Base-by-base conservation (phyloP, 2,329 filamentous ascomycete genomes). In the Aspergillus sp. region DNA sequence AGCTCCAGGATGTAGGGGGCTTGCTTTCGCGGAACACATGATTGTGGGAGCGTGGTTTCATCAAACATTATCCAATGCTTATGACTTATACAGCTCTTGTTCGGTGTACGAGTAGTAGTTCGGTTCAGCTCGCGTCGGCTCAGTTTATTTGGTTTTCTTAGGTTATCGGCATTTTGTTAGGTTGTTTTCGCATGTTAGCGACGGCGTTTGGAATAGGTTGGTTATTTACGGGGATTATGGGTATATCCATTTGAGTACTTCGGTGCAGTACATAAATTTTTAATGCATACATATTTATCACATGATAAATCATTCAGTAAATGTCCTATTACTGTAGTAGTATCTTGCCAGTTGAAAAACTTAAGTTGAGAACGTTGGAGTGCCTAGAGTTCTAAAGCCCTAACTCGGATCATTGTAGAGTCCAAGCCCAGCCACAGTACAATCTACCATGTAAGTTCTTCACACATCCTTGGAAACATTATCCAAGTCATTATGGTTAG, bases 1-100 rank as follows among this genome's bases (percentile, higher is more conserved):
- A 74, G 47, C 65, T 80, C 12, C 76, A 77, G 52, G 77, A 80
- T 66, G 73, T 79, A 3, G 77, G 78, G 1, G 77, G 78, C 1
- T 64, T 79, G 4, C 64, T 80, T 19, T 67, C 63, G 8, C 58
- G 56, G 33, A 31, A 31, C 9, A 11, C 27, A 9, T 31, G 27
- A 27, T 21, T 21, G 21, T 4, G 21, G 21, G 57, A 15, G 15
- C 23, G 37, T 23, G 35, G n/a, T 19, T 21, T 6, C 17, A 35
- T 11, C 11, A 15, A 12, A 43, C 23, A 40, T 39, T n/a, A 53
- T 24, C 15, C 6, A 21, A 21, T 21, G 23, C 12, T 23, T 8
- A n/a, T 50, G 6, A 11, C 21, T 12, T 39, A 39, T 27, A 15
- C 23, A 27, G 15, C 21, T 37, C 19, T 17, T 9, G 37, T 27